Evolutionary conservation across 2,329 filamentous ascomycete species (phyloP).

Genomic region (Elsinoe perseae): DNA sequence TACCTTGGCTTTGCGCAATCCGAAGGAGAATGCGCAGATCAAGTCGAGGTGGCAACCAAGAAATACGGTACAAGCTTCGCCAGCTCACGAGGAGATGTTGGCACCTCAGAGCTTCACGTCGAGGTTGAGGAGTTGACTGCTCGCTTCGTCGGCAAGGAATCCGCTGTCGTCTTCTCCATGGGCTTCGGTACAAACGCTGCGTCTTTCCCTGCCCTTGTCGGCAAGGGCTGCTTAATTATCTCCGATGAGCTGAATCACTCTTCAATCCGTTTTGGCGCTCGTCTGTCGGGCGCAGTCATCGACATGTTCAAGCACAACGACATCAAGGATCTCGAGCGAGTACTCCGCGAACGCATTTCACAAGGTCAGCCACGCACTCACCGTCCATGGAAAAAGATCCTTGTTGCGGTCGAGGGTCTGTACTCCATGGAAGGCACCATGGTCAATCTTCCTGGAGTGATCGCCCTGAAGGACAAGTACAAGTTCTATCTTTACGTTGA

Average conservation of each 20-base stretch:
- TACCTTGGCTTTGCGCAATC: constrained; percentile 98
- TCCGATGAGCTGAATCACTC: constrained; percentile 97
- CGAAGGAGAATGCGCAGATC: constrained; percentile 90
- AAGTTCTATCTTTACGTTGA: constrained; percentile 95
- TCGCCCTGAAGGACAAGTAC: constrained; percentile 86
- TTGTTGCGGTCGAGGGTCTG: constrained; percentile 90
- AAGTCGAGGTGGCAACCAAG: constrained; percentile 74
- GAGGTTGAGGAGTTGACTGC: constrained; percentile 90
- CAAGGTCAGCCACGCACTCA: constrained; percentile 98
- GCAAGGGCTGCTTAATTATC: constrained; percentile 87
- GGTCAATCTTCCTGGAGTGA: constrained; percentile 87
- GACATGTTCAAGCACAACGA: constrained; percentile 97
- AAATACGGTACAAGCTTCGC: constrained; percentile 78
- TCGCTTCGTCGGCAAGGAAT: constrained; percentile 85
- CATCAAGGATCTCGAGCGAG: constrained; percentile 76
- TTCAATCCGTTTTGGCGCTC: constrained; percentile 89
- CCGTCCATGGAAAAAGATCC: constrained; percentile 97
- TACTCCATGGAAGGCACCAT: constrained; percentile 99
- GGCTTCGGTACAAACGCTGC: constrained; percentile 94
- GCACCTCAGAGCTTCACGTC: constrained; percentile 76
- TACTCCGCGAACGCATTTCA: constrained; percentile 84
- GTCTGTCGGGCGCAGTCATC: constrained; percentile 90
- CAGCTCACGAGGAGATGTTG: constrained; percentile 74
- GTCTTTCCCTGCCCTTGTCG: constrained; percentile 83
- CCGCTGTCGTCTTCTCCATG: constrained; percentile 98